Evolutionary conservation across 2,329 filamentous ascomycete genomes (phyloP), one percentile per base, ranked within the genome.

Genomic region (Ambrosiella xylebori): DNA sequence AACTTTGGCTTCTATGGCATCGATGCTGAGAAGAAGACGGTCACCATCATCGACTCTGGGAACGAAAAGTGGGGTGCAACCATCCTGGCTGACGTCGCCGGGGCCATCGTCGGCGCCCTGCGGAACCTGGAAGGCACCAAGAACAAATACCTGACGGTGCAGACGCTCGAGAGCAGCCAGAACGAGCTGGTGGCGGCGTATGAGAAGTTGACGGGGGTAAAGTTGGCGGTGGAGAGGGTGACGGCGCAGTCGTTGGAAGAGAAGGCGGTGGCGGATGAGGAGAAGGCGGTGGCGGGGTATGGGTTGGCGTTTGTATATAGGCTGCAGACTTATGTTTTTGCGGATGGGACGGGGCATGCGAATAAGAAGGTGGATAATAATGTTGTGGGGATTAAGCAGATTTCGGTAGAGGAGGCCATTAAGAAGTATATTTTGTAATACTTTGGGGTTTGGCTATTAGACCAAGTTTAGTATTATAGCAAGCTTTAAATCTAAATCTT

Each of bases 81-180:
- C 0, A 76, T 71, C 0, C 68, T 82, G 0, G 62, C 64, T 0
- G 70, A 70, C 1, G 64, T 81, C 13, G 78, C 66, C 0, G 67
- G 73, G 19, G 75, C 72, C 1, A 69, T 82, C 0, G 71, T 73
- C 0, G 74, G 72, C 0, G 67, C 80, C 1, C 65, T 81, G 59
- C 63, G 64, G 7, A 69, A 80, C 56, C 73, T 71, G 0, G 71
- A 75, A 1, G 73, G 77, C 64, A 81, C 79, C 0, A 73, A 72
- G 65, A 81, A 83, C 64, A 68, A 71, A 3, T 59, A 65, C 2
- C 68, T 82, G 1, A 71, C 70, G 59, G 66, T 78, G n/a, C 65
- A 74, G 6, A 71, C 74, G 35, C 66, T 71, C 8, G 66, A 69
- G 3, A 66, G 72, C 13, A 72, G 74, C 0, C 77, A 79, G 65